A percentile compares a stretch with the other conserved stretches of the same genome.
Conservation (phyloP, 352 stramenopile genomes). For the Pythium insidiosum region DNA sequence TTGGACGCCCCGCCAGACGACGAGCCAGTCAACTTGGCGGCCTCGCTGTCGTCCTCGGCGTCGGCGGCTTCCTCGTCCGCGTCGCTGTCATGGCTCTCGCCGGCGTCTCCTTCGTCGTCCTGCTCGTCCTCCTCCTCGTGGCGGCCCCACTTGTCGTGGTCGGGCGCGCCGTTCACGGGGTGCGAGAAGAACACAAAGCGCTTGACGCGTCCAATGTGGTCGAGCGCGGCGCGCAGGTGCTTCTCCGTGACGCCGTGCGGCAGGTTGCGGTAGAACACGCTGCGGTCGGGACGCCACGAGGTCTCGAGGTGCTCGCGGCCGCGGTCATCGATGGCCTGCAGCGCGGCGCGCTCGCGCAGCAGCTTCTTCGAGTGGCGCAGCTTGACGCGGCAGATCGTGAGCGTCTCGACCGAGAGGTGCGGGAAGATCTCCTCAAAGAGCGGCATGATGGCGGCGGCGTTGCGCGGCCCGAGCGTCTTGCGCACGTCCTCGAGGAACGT, state of each 20-base stretch:
- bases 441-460: slow-evolving; percentile 62
- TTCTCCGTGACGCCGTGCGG: slow-evolving; percentile 54
- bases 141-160: slow-evolving; percentile 21
- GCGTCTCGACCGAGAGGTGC: slow-evolving; percentile 76
- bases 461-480: slow-evolving; percentile 46
- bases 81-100: slow-evolving; percentile 12
- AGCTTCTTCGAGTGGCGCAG: slow-evolving; percentile 62
- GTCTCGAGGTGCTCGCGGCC: slow-evolving; percentile 27
- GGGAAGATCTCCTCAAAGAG: slow-evolving; percentile 70
- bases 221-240: slow-evolving; percentile 54
- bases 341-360: slow-evolving; percentile 34
- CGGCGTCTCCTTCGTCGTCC: slow-evolving; percentile 12
- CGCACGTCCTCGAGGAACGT: slow-evolving; percentile 75
- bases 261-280: slow-evolving; percentile 79
- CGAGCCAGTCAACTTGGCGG: no score
- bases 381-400: slow-evolving; percentile 81
- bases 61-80: background rate
- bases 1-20: no score
- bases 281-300: slow-evolving; percentile 40
- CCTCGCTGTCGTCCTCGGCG: slow-evolving; percentile 21
- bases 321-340: slow-evolving; percentile 33
- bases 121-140: slow-evolving; percentile 12
- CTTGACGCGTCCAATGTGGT: slow-evolving; percentile 59
- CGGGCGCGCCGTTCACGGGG: slow-evolving; percentile 44
- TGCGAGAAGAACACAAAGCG: slow-evolving; percentile 64